Base-by-base conservation (phyloP, 1,284 basidiomycete genomes). In the Ustilago nuda region DNA sequence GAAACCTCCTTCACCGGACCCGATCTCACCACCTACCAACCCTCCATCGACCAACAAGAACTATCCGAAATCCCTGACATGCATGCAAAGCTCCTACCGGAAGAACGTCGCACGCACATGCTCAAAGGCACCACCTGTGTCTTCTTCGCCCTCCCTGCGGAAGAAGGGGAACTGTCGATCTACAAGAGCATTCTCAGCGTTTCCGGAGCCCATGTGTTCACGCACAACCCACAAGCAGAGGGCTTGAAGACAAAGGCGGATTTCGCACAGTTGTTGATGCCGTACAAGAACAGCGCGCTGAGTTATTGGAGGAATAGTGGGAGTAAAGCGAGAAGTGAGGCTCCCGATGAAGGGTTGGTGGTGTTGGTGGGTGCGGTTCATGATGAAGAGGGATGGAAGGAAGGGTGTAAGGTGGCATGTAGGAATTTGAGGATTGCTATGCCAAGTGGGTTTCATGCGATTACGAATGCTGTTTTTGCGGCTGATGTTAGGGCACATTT, bases 91-190 rank as follows among this genome's bases (percentile, higher is more conserved):
- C 39, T 73, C 8, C 57, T 66, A 2, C 75, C 72, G 6, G 35
- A 75, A 11, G 46, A 65, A 43, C 43, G 50, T 3, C 62, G 80
- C 43, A 72, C 62, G n/a, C 64, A 64, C 39, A 74, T 82, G 64
- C 69, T 82, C 35, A 61, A 55, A 27, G 80, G 76, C 13, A 80
- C 72, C 8, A 82, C 78, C 6, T 67, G 66, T 45, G 57, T 82
- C 19, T 63, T 80, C 30, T 65, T 81, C 15, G 62, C 62, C 23
- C 64, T 69, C 6, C 62, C 72, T 6, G 30, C 13, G 39, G 68
- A 78, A 66, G 68, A 74, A 5, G 43, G 61, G 19, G 76, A 78
- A 45, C 33, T 78, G 17, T 13, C 56, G 27, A 72, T 74, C 57
- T 78, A 78, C 55, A 63, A 62, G 13, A 66, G 55, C 45, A 55